These are phyloP conservation scores for Endocalyx cinctus DNA, from an alignment of 2,329 filamentous ascomycete species.

Conservation along the genomic window DNA sequence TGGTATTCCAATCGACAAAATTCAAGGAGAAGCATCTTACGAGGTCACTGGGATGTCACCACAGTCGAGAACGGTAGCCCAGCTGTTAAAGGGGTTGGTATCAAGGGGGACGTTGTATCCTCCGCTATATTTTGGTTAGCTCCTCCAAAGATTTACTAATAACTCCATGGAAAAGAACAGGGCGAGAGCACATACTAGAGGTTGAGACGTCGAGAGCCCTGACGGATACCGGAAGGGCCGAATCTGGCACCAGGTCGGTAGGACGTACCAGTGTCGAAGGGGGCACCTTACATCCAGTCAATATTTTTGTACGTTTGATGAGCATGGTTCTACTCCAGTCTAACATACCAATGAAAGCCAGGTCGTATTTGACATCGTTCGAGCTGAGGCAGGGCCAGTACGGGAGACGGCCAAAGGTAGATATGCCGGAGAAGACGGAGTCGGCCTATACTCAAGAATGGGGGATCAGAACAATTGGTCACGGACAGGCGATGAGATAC, in stretches of 20 bases:
- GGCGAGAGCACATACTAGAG: slow-evolving; percentile 59
- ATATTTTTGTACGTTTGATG: too few relatives aligned
- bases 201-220: slow-evolving; percentile 80
- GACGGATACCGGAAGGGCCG: slow-evolving; percentile 77
- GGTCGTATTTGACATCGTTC: slow-evolving; percentile 69
- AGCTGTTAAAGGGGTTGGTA: slow-evolving; percentile 77
- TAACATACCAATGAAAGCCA: slow-evolving; percentile 72
- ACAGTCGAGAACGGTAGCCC: slow-evolving; percentile 77
- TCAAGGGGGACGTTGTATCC: slow-evolving; percentile 80
- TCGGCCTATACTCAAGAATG: slow-evolving; percentile 59
- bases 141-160: too few relatives aligned
- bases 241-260: slow-evolving; percentile 82
- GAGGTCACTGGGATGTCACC: slow-evolving; percentile 83
- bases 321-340: too few relatives aligned
- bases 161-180: slow-evolving; percentile 29
- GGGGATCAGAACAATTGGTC: neutral
- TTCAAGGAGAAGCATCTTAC: slow-evolving; percentile 49
- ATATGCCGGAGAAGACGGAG: slow-evolving; percentile 83
- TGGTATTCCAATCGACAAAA: too few relatives aligned
- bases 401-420: slow-evolving; percentile 74
- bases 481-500: slow-evolving; percentile 1
- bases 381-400: slow-evolving; percentile 74
- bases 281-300: slow-evolving; percentile 52
- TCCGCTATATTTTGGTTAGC: slow-evolving; percentile 49
- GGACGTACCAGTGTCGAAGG: slow-evolving; percentile 82